Evolutionary conservation across 2,329 filamentous ascomycete species (phyloP), one percentile per base, ranked within the genome.

Genomic region (Ophiostoma piceae): DNA sequence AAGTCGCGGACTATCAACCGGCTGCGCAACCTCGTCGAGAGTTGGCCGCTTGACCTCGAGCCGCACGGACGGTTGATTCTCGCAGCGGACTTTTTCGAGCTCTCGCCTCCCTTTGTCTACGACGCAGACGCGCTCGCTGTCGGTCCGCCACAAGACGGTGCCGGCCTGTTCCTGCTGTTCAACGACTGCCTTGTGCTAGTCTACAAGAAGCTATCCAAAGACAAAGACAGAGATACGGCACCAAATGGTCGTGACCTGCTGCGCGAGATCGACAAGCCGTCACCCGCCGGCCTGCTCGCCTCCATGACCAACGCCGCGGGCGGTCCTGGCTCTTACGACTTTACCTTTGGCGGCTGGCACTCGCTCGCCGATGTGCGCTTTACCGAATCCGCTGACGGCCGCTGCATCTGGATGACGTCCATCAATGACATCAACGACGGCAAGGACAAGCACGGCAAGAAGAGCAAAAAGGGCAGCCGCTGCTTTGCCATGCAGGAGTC

Each of bases 231-330:
- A 3, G 37, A 29, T 69, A 43, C 69, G 41, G 82, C 88, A 66
- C 37, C 39, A 8, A 90, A 88, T 8, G 92, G 92, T 5, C 89
- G 92, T 54, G 91, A 92, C 70, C 80, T 98, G 68, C 80, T 96
- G 69, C 88, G 93, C 3, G 93, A 97, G 75, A 84, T 97, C 47
- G 94, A 97, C 76, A 94, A 91, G 75, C 90, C 90, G 29, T 90
- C 88, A 1, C 84, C 87, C 1, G 86, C 88, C 54, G 84, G 84
- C 3, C 80, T 90, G 71, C 83, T 89, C 71, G 85, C 85, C 35
- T 87, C 86, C 11, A 87, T 88, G 82, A 88, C 86, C 12, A 88
- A 88, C 71, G 84, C 84, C 32, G 87, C 84, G 37, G 87, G 84
- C 41, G 88, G 87, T 0, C 83, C 84, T 11, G 85, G 85, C 12